Percentiles rank a stretch among this genome's conserved stretches.
These are phyloP conservation scores for Arthrobotrys musiformis DNA, from an alignment of 2,329 filamentous ascomycete species.

Conservation along the genomic window DNA sequence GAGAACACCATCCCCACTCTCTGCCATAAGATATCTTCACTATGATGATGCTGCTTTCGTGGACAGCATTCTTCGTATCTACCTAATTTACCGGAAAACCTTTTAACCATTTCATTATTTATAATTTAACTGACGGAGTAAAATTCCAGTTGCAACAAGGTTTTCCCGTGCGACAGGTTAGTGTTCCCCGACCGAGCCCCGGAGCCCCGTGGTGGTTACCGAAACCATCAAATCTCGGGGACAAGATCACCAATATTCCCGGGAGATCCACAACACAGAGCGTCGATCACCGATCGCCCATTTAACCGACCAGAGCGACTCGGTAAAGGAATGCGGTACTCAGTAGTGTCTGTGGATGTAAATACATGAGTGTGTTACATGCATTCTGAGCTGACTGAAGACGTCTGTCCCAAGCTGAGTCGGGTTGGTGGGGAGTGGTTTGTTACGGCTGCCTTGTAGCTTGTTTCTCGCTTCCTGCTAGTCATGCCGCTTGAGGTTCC, in stretches of 20 bases:
- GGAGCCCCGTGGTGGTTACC: not conserved
- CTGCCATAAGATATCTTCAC: not conserved
- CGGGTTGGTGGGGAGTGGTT: conserved; percentile 38
- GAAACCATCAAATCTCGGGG: not conserved
- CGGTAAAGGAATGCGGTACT: conserved; percentile 52
- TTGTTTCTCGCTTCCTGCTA: conserved; percentile 53
- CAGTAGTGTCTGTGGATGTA: conserved; percentile 17
- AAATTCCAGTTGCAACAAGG: conserved; percentile 70
- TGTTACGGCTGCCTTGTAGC: conserved; percentile 46
- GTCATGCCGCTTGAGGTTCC: conserved; percentile 40
- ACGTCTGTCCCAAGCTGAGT: conserved; percentile 4
- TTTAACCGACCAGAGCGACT: conserved; percentile 48
- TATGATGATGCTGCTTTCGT: conserved; percentile 32
- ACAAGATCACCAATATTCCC: not conserved
- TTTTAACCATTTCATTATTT: conserved; percentile 22
- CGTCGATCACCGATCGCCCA: conserved; percentile 36
- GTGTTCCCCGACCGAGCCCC: conserved; percentile 52
- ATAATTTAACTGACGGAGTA: conserved; percentile 60
- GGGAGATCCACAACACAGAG: conserved; percentile 1
- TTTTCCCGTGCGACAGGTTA: conserved; percentile 70
- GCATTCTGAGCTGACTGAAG: conserved; percentile 36
- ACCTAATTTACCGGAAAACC: conserved; percentile 11
- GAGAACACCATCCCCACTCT: conserved; percentile 16
- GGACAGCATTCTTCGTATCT: conserved; percentile 12
- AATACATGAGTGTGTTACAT: conserved; percentile 24